phyloP scores from a whole-genome alignment of 805 yeast genomes.

The Candida namnaoensis region DNA sequence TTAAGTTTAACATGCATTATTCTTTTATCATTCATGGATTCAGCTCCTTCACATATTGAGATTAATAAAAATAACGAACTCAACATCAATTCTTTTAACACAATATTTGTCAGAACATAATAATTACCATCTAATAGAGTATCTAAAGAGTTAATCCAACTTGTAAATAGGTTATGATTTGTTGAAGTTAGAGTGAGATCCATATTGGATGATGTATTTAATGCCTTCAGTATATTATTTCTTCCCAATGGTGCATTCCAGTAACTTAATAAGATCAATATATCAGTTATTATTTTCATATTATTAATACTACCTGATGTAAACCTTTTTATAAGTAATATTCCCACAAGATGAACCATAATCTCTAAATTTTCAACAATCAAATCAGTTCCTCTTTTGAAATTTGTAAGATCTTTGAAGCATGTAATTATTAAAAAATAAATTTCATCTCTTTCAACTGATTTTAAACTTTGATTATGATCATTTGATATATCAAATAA shows the following conservation, averaged over 20 bases:
- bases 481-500: slow-evolving; percentile 30
- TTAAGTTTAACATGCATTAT: slow-evolving; percentile 20
- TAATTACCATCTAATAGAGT: slow-evolving; percentile 8
- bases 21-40: slow-evolving; percentile 16
- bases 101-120: slow-evolving; percentile 9
- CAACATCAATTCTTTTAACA: slow-evolving; percentile 10
- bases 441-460: slow-evolving; percentile 25
- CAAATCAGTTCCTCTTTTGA: slow-evolving; percentile 14
- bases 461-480: slow-evolving; percentile 23
- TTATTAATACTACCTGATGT: slow-evolving; percentile 29
- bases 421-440: slow-evolving; percentile 44
- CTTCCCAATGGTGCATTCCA: slow-evolving; percentile 21
- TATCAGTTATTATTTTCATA: slow-evolving; percentile 44
- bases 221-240: slow-evolving; percentile 17
- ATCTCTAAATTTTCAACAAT: slow-evolving; percentile 14
- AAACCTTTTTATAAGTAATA: slow-evolving; percentile 17
- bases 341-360: slow-evolving; percentile 30
- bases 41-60: slow-evolving; percentile 15
- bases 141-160: slow-evolving; percentile 11
- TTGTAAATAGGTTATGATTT: slow-evolving; percentile 8
- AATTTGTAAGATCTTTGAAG: slow-evolving; percentile 38
- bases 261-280: slow-evolving; percentile 25
- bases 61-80: slow-evolving; percentile 13
- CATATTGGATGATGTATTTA: too few species aligned
- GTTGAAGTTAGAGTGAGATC: too few species aligned